Evolutionary conservation across 2,329 filamentous ascomycete species (phyloP).

Genomic region (Trichoderma aggressivum): DNA sequence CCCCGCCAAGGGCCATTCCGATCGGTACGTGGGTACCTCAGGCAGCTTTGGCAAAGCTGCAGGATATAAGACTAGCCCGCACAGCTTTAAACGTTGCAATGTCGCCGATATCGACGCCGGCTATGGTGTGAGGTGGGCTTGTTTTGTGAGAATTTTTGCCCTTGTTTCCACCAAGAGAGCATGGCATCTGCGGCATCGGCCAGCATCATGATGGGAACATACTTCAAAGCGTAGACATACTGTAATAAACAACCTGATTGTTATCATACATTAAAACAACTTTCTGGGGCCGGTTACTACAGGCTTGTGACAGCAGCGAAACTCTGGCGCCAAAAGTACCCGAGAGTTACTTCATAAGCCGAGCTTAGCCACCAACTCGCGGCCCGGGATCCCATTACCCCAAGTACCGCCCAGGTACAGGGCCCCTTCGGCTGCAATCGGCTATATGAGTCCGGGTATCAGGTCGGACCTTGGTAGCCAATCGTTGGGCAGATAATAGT

Average conservation of each 20-base stretch:
- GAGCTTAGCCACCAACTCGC: slow-evolving; percentile 1
- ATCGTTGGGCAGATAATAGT: slow-evolving; percentile 23
- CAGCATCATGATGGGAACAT: neutral
- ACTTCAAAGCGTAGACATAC: neutral
- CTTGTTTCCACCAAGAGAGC: neutral
- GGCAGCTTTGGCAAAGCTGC: neutral
- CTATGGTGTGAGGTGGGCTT: slow-evolving; percentile 67
- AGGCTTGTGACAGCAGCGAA: slow-evolving; percentile 8
- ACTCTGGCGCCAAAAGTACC: neutral
- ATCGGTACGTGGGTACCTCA: neutral
- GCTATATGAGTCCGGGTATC: slow-evolving; percentile 17
- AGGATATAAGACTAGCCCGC: slow-evolving; percentile 62
- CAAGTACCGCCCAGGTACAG: neutral
- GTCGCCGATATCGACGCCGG: slow-evolving; percentile 72
- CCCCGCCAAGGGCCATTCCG: neutral
- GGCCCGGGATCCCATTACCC: too few relatives aligned
- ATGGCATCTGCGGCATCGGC: neutral
- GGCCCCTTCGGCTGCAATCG: slow-evolving; percentile 21
- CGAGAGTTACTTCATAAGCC: slow-evolving; percentile 14
- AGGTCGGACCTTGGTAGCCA: slow-evolving; percentile 20
- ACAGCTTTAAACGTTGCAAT: slow-evolving; percentile 54
- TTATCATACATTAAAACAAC: neutral
- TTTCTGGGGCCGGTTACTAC: neutral
- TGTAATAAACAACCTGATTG: neutral
- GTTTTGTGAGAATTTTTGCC: slow-evolving; percentile 66